Conservation (phyloP, 495 filamentous ascomycete genomes). For the Pyronema domesticum region DNA sequence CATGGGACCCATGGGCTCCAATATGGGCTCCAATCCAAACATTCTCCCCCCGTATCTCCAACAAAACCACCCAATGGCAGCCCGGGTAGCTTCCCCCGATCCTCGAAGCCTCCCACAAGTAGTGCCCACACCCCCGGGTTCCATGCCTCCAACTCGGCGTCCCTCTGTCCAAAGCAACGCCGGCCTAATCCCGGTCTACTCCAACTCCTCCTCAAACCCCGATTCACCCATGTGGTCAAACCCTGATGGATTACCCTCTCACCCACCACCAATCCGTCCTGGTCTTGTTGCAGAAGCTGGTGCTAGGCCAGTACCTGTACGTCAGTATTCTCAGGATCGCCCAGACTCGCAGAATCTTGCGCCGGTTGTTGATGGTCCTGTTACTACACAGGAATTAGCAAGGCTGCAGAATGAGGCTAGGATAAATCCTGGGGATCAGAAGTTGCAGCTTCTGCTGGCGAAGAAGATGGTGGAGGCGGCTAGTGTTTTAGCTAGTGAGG, state of each 20-base stretch:
- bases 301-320: conserved; percentile 21
- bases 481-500: conserved; percentile 49
- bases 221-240: conserved; percentile 24
- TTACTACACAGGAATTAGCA: conserved; percentile 65
- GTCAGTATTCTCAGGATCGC: conserved; percentile 8
- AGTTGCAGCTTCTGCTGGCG: conserved; percentile 51
- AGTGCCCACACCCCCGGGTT: neutral
- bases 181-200: neutral
- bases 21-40: too few species aligned
- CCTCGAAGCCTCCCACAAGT: neutral
- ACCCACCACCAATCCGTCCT: conserved; percentile 64
- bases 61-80: too few species aligned
- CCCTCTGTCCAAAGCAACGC: neutral
- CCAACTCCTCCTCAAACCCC: too few species aligned
- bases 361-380: conserved; percentile 28
- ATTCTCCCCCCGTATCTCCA: too few species aligned
- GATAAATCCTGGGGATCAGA: conserved; percentile 51
- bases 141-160: conserved; percentile 6
- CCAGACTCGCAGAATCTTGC: neutral
- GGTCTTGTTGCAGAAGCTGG: conserved; percentile 39
- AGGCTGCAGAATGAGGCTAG: conserved; percentile 47
- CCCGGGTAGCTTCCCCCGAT: neutral
- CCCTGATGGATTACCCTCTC: conserved; percentile 51
- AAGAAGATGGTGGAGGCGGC: conserved; percentile 79
- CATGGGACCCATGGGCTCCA: too few species aligned